Evolutionary conservation across 169 alveolate species (phyloP), one percentile per base, ranked within the genome.

Genomic region (Plasmodium yoelii): DNA sequence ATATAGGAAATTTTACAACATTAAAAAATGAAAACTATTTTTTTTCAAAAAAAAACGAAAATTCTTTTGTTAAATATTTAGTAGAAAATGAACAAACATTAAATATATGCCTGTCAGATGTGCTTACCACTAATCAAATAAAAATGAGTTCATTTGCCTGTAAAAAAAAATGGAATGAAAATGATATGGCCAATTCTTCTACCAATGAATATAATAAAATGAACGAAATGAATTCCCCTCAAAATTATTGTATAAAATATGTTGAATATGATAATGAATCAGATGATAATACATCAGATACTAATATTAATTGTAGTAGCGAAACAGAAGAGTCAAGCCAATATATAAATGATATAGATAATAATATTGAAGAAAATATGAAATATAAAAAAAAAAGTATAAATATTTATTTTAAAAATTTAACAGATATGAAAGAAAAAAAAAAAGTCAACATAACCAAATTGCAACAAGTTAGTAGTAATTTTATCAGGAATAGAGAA

Each of bases 1-100:
- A 56, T 56, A 64, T 73, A 9, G 92, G 88, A 4, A 73, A 60
- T 18, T 24, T 64, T 10, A 64, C 53, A 56, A 53, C 59, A 0
- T 46, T 73, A 73, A 70, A 56, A 19, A 87, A 73, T 73, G 87
- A 87, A 65, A 70, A 73, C 26, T 64, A 49, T 60, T 73, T 73
- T 18, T 61, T 73, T 53, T 49, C 34, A 49, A 61, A 87, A 34
- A 70, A 63, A 87, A 70, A 57, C 8, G 68, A 73, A 24, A 63
- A 49, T 73, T 73, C 42, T n/a, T 72, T 72, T 60, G 60, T 13
- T 4, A 44, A 69, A 34, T 39, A 70, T 72, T 28, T 72, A 51
- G 6, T 70, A 64, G 64, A 57, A 22, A 68, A 71, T 46, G 87
- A 71, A 9, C 63, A 87, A 39, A 34, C 12, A 13, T 63, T 18